A percentile compares a stretch with the other conserved stretches of the same genome.
phyloP scores from a whole-genome alignment of 2,329 filamentous ascomycete genomes.

The Nemania sp. region DNA sequence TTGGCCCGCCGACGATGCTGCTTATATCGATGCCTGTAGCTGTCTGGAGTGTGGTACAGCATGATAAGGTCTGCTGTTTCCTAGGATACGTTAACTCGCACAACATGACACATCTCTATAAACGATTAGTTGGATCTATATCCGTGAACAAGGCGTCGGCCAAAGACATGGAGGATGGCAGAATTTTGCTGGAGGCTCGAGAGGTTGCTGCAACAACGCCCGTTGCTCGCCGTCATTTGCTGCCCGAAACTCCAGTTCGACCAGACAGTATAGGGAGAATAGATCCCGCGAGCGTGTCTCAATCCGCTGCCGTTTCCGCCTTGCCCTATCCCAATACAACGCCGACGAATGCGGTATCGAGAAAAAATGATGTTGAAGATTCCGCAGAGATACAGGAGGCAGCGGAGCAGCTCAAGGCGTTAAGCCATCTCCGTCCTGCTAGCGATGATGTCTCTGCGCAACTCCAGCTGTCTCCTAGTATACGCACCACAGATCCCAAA shows the following conservation, averaged over 20 bases:
- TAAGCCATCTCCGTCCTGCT: conserved; percentile 64
- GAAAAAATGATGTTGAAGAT: conserved; percentile 60
- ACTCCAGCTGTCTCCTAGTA: conserved; percentile 31
- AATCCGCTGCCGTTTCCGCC: conserved; percentile 31
- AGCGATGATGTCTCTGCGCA: conserved; percentile 50
- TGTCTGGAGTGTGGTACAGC: conserved; percentile 67
- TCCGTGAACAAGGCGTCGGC: conserved; percentile 51
- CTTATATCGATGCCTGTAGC: conserved; percentile 68
- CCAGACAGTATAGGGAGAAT: conserved; percentile 33
- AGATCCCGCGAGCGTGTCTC: conserved; percentile 36
- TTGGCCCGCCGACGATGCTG: conserved; percentile 68
- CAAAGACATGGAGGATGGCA: conserved; percentile 61
- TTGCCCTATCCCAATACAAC: conserved; percentile 34
- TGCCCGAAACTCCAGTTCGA: conserved; percentile 41
- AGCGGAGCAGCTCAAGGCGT: conserved; percentile 67
- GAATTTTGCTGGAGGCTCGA: conserved; percentile 59
- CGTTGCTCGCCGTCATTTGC: conserved; percentile 36
- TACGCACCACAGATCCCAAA: conserved; percentile 39
- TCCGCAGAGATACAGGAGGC: conserved; percentile 73
- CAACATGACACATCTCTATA: conserved; percentile 68
- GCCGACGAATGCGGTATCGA: conserved; percentile 39
- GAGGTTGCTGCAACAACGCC: conserved; percentile 49
- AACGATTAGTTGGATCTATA: conserved; percentile 57
- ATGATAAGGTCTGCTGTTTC: conserved; percentile 69
- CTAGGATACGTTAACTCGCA: conserved; percentile 68